Evolutionary conservation across 495 filamentous ascomycete genomes (phyloP), one percentile per base, ranked within the genome.

Genomic region (Neurospora sp.): DNA sequence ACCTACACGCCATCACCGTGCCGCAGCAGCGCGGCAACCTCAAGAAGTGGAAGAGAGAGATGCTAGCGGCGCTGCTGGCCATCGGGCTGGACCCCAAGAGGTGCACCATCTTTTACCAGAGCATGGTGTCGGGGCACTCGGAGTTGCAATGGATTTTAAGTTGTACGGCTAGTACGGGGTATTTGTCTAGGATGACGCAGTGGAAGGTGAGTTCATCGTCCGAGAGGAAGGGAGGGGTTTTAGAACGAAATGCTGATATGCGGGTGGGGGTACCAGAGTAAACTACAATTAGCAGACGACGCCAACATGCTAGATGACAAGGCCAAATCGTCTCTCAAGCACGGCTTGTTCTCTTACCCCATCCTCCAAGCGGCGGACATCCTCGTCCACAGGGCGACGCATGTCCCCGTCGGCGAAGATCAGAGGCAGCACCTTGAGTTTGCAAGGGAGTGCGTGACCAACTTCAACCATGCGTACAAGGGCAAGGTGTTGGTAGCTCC

Each of bases 141-240:
- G 94, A 98, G 81, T 83, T 99, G 74, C 95, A 96, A 89, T 99
- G 96, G 96, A 96, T 98, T 73, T 81, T 99, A 71, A 94, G 93
- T 76, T 97, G 94, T 71, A 90, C 91, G 44, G 93, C 96, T 39
- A 92, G 90, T 5, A 94, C 92, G 83, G 96, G 96, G 14, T 94
- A 96, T 80, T 84, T 99, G 39, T 90, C 89, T 4, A 87, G 96
- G 12, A 99, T 99, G 96, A 98, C 96, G 48, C 95, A 98, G 82
- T 98, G 94, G 94, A 99, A 98, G 88, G 93, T 94, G 71, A 76
- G 84, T 79, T 37, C 35, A 37, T 37, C 35, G 35, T 37, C 35
- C 35, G 35, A 37, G 35, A 37, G 6, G 35, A 5, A 37, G 35
- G 35, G 35, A 6, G 35, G 27, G 27, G 27, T 2, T 37, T 37